Base-by-base conservation (phyloP, 352 stramenopile genomes). In the Globisporangium nodosum region DNA sequence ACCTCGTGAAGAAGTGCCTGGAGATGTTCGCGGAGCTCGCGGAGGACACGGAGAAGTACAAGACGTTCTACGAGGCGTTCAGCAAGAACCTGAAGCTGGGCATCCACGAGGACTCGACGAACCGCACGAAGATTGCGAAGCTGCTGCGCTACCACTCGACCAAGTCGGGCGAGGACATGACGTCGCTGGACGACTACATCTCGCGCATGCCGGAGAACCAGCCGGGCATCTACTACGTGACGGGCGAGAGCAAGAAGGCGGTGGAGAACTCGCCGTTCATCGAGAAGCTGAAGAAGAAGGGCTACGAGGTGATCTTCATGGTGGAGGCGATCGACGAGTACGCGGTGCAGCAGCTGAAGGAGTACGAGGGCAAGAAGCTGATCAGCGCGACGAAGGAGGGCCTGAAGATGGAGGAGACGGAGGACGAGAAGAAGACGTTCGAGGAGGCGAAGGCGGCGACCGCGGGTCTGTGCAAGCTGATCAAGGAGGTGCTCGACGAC, bases 211-310 rank as follows among this genome's bases (percentile, higher is more conserved):
- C 97, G 80, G 97, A 97, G 85, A 93, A 70, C 69, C 97, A 99
- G 84, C 90, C 96, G 39, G 97, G 97, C 59, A 99, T 99, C 71
- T 99, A 99, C 92, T 99, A 99, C 92, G 96, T 99, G 58, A 99
- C 97, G 60, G 97, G 97, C 53, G 97, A 99, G 81, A 98, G 87
- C 69, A 98, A 99, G 90, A 96, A 98, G 73, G 90, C 93, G n/a
- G 97, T 99, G 45, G 96, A 99, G 84, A 98, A 97, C 74, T 99
- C 96, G 46, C 97, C 97, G 35, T 99, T 99, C 93, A 96, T 99
- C 71, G 97, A 99, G 88, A 98, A 98, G 81, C 87, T 99, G 39
- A 99, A 99, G 90, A 99, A 99, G 91, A 99, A 99, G 95, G 97
- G 96, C 61, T 98, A 99, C 66, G 97, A 99, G 81, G 96, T 99